Base-by-base conservation (phyloP, 306 rosid genomes). In the Acacia acuminata region DNA sequence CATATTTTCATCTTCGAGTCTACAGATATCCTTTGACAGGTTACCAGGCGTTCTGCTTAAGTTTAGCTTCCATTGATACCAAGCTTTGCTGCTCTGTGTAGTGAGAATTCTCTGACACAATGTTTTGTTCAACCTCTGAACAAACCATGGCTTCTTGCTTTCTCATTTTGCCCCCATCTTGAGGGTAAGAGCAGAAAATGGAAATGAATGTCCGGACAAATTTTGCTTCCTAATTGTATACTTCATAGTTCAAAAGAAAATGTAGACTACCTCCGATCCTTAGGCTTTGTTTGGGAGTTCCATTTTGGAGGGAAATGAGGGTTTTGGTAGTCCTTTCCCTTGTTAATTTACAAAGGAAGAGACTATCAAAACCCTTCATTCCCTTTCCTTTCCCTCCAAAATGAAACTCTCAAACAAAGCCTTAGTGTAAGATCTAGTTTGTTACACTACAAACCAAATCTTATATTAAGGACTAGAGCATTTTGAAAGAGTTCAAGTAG, bases 11-110 rank as follows among this genome's bases (percentile, higher is more conserved):
- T 60, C 76, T 73, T 34, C 68, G 60, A 61, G 9, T 80, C 4
- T 77, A 89, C 93, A 91, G 98, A 84, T 92, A 92, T 88, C 99
- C 98, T 66, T 83, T 96, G 93, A 96, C 99, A 58, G 99, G 98
- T 78, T 96, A 89, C 88, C 98, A 96, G 79, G 99, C 99, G 6
- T 96, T 96, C 83, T 93, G 96, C 89, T 90, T 93, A 50, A 88
- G 94, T 55, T 79, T 96, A 84, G 94, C 99, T 82, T 92, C 98
- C 77, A 89, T 96, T 76, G 99, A 93, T 91, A 75, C 96, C 43
- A 96, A 93, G 89, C 93, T 93, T 64, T 96, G 99, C 48, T 93
- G 97, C 89, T 82, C 88, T 1, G 82, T 96, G 24, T 96, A 85
- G 84, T 69, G 60, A 60, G 58, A 77, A 82, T 17, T 51, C 48